phyloP scores from a whole-genome alignment of 768 basidiomycete genomes.

The Trametes maxima region DNA sequence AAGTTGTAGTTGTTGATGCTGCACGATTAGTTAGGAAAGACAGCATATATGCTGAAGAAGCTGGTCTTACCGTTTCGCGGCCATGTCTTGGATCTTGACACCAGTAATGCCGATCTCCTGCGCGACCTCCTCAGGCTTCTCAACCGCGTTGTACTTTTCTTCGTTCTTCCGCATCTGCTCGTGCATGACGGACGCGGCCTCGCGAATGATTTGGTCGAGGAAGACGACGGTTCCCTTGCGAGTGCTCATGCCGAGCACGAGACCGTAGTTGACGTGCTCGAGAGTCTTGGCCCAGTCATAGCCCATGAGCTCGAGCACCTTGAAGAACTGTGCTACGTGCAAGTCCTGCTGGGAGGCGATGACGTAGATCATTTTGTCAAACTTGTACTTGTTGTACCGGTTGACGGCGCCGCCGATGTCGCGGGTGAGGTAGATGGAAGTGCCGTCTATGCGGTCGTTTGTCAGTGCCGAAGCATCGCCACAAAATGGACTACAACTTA shows the following conservation, averaged over 20 bases:
- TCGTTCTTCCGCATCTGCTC: constrained; percentile 96
- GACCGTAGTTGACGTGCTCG: constrained; percentile 88
- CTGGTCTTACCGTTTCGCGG: constrained; percentile 87
- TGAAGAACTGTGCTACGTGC: constrained; percentile 91
- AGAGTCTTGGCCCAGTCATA: constrained; percentile 84
- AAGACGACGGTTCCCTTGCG: constrained; percentile 94
- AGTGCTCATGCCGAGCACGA: constrained; percentile 95
- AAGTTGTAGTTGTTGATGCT: constrained; percentile 97
- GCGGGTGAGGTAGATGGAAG: constrained; percentile 91
- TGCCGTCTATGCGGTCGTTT: constrained; percentile 64
- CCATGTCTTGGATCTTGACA: constrained; percentile 98
- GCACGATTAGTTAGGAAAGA: constrained; percentile 7
- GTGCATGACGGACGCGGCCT: constrained; percentile 89
- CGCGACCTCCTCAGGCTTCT: constrained; percentile 79
- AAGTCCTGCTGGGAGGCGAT: constrained; percentile 86
- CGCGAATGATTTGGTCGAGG: constrained; percentile 89
- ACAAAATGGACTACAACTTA: constrained; percentile 30
- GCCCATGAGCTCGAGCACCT: constrained; percentile 87
- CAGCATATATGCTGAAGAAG: no score
- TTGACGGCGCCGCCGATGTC: constrained; percentile 95
- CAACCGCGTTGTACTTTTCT: constrained; percentile 87
- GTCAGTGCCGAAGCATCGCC: neutral
- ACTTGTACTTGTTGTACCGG: constrained; percentile 89
- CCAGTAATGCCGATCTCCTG: constrained; percentile 91
- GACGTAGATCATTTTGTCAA: constrained; percentile 93